Base-by-base conservation (phyloP, 768 basidiomycete species). In the Clavaria fumosa region DNA sequence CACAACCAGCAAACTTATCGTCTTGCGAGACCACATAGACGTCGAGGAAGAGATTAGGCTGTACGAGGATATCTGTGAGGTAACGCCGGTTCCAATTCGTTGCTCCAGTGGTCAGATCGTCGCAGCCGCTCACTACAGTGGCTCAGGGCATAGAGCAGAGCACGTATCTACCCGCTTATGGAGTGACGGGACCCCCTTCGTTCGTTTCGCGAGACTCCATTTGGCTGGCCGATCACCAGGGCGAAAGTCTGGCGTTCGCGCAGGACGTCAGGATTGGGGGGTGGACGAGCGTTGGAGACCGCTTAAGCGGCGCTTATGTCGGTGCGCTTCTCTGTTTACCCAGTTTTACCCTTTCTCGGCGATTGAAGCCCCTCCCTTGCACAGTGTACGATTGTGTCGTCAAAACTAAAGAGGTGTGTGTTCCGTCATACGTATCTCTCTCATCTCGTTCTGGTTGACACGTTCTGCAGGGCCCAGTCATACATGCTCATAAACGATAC, bases 231-330 rank as follows among this genome's bases (percentile, higher is more conserved):
- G 78, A 81, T 43, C 71, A 71, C 40, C 62, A 60, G 0, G 72
- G 71, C 1, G 61, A 64, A 38, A 69, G 66, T 34, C 50, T 52
- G 0, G 61, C 67, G 1, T 82, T 83, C 47, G 70, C 80, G 3
- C 65, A 70, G 35, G 69, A 73, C 49, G 78, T 82, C 3, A 60
- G 61, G 34, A 75, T 82, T 14, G 60, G 60, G 7, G 80, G 78
- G 0, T 82, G 79, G 79, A 75, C 72, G 12, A 72, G 64, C 43
- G 79, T 83, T 5, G 78, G 78, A 1, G 79, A 80, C 46, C 64
- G 62, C 27, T 60, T 62, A 0, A 69, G 69, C n/a, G 64, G 65
- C 10, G 78, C 75, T 0, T 82, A 81, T 48, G 60, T 79, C 36
- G 75, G 75, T 78, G 38, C 38, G 67, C 53, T 5, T 15, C 20